Evolutionary conservation across 208 protist species (phyloP).

Genomic region (Acanthamoeba rhysodes): DNA sequence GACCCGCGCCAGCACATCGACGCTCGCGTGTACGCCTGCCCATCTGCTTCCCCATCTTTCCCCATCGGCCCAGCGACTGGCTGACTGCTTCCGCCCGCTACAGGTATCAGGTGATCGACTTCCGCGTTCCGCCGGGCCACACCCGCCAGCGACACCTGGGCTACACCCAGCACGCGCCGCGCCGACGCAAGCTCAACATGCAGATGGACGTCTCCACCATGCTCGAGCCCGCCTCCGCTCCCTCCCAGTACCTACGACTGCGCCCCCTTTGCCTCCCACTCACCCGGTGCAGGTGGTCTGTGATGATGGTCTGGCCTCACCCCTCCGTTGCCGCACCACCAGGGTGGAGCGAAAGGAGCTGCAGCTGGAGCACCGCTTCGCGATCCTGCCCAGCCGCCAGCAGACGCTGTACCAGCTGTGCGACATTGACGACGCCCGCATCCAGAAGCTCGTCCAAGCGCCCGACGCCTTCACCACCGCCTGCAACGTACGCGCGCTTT

Average conservation of each 20-base stretch:
- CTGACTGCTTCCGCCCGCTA: neutral
- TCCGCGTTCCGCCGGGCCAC: neutral
- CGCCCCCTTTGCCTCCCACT: neutral
- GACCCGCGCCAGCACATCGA: constrained; percentile 1
- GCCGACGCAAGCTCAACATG: neutral
- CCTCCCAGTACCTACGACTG: neutral
- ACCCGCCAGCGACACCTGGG: neutral
- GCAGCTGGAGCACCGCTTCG: constrained; percentile 40
- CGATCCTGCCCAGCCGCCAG: neutral
- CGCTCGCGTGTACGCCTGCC: neutral
- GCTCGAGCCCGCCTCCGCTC: neutral
- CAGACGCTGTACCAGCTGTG: constrained; percentile 52
- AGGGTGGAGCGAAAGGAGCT: constrained; percentile 5
- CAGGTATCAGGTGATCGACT: constrained; percentile 59
- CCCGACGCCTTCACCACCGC: constrained; percentile 6
- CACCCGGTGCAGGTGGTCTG: neutral
- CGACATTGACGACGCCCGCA: constrained; percentile 32
- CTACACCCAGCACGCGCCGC: neutral
- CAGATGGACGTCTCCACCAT: constrained; percentile 41
- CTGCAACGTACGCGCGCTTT: neutral
- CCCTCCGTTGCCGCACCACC: neutral
- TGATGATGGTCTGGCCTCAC: neutral
- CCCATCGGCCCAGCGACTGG: too few species aligned
- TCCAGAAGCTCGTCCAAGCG: constrained; percentile 18
- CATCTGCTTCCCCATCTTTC: neutral